Percentiles rank a stretch among this genome's conserved stretches.
Evolutionary conservation across 2,329 filamentous ascomycete genomes (phyloP).

Genomic region (Blastomyces parvus): DNA sequence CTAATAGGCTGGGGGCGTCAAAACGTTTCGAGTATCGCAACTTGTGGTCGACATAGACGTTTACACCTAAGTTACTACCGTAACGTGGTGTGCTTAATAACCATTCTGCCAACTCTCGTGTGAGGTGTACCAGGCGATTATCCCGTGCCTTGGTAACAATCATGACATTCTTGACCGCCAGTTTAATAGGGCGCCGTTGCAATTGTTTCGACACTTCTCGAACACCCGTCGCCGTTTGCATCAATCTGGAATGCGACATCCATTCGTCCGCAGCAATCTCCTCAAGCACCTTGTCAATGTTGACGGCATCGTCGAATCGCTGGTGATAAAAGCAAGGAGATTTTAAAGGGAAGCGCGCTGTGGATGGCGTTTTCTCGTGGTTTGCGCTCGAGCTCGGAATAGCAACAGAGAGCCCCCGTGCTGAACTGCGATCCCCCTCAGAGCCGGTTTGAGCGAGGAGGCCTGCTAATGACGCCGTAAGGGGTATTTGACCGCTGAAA

Average conservation of each 20-base stretch:
- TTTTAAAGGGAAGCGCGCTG: constrained; percentile 56
- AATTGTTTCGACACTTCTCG: constrained; percentile 93
- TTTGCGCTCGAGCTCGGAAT: constrained; percentile 40
- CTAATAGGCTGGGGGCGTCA: constrained; percentile 60
- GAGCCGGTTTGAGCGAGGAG: constrained; percentile 10
- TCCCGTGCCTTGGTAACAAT: constrained; percentile 97
- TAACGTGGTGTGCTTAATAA: constrained; percentile 82
- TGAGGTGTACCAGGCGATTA: constrained; percentile 82
- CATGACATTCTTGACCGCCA: constrained; percentile 90
- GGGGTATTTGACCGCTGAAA: constrained; percentile 53
- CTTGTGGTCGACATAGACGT: constrained; percentile 97
- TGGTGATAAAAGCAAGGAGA: constrained; percentile 98
- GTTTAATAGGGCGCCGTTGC: constrained; percentile 81
- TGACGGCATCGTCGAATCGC: constrained; percentile 89
- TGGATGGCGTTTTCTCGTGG: constrained; percentile 37
- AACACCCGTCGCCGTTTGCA: constrained; percentile 91
- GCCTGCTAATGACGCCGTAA: constrained; percentile 44
- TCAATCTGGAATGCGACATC: constrained; percentile 85
- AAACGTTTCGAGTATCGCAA: constrained; percentile 82
- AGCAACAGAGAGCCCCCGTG: constrained; percentile 55
- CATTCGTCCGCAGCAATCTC: constrained; percentile 82
- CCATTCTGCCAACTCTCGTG: constrained; percentile 79
- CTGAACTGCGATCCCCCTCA: constrained; percentile 12
- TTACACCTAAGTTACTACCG: constrained; percentile 79
- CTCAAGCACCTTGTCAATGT: constrained; percentile 88